Evolutionary conservation across 805 yeast genomes (phyloP), one percentile per base, ranked within the genome.

Genomic region (Brettanomyces nanus): DNA sequence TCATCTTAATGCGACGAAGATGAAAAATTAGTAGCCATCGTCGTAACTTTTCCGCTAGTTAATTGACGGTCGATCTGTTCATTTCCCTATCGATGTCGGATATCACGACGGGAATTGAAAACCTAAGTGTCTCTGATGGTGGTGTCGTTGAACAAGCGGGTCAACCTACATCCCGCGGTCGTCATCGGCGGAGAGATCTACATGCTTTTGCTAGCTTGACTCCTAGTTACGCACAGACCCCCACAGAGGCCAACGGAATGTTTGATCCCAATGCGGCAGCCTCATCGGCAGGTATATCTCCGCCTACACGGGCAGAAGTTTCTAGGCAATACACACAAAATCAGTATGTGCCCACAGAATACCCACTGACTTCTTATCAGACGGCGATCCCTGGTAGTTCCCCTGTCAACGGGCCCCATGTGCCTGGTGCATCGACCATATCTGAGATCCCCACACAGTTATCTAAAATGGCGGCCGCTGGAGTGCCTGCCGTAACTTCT

Each of bases 261-360:
- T 53, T 58, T 27, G 62, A 58, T 40, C 61, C 61, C 4, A 58
- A 54, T 38, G 55, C 50, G 5, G 63, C 62, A 9, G 61, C 61
- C 6, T 43, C 47, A 36, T 49, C 53, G 30, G 49, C 52, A n/a
- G 62, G 62, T 9, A 37, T 52, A 42, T 21, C 30, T 6, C 31
- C 42, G 7, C 49, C 47, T 4, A 21, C 7, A 23, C n/a, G n/a
- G n/a, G n/a, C n/a, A n/a, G n/a, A n/a, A n/a, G n/a, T n/a, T n/a
- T n/a, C n/a, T n/a, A n/a, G n/a, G n/a, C n/a, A n/a, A n/a, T n/a
- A n/a, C n/a, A n/a, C n/a, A n/a, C n/a, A n/a, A n/a, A n/a, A n/a
- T n/a, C n/a, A n/a, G n/a, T n/a, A n/a, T n/a, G 26, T 11, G 10
- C 7, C 7, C 11, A 11, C 26, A 23, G 26, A 23, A 11, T 23